Base-by-base conservation (phyloP, 176 grass and related monocot genomes). In the Tillandsia fasciculata region DNA sequence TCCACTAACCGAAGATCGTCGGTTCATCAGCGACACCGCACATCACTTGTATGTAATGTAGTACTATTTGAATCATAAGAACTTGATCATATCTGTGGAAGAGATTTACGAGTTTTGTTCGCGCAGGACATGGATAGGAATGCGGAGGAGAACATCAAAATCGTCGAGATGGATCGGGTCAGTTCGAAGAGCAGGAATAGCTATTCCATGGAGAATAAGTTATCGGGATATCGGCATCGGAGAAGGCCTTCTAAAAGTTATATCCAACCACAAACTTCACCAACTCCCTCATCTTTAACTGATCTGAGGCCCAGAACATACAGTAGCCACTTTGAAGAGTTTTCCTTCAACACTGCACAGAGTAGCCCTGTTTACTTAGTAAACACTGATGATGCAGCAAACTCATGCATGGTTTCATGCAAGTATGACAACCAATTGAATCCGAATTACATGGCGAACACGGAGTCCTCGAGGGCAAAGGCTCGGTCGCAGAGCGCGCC, bases 371-470 rank as follows among this genome's bases (percentile, higher is more conserved):
- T 80, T 9, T 29, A 80, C 64, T 64, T 17, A 48, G 22, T 63
- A 72, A 59, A 59, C 51, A 8, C 76, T 76, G 42, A 53, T 53
- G 56, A 53, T 3, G 51, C 49, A 20, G 53, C 18, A 6, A 42
- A 42, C 33, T 42, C 29, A 33, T 33, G 29, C 29, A 33, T 24
- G 24, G 24, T 24, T 5, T 33, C 29, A 33, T 33, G 29, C 29
- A 33, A 33, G 28, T 29, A 29, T 42, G 33, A 66, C 12, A 66
- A 66, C 59, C 65, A 71, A 15, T 69, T 69, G n/a, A 12, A 74
- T 77, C 87, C 87, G 49, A 87, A 77, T 78, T 96, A 96, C 78
- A 96, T 96, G 91, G 76, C 84, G 3, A 87, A 96, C 69, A 96
- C 91, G 0, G 73, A 96, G 78, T 96, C 91, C 8, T 90, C 84